These are phyloP conservation scores for Xylariaceae sp. DNA, from an alignment of 2,329 filamentous ascomycete species.

Conservation along the genomic window DNA sequence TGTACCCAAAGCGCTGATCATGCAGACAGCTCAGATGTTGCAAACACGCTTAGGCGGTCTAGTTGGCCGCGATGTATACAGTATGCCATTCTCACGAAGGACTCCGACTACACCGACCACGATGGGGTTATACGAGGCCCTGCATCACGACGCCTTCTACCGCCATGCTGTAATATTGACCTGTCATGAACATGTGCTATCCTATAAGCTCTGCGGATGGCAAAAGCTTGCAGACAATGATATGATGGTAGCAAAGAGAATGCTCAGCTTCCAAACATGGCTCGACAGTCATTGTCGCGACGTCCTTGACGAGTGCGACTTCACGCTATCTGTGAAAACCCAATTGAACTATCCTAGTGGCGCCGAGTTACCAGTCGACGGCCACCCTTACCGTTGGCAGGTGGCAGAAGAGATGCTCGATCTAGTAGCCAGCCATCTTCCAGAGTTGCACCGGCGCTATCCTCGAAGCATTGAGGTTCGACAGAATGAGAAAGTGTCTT, in stretches of 20 bases:
- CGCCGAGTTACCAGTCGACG: conserved; percentile 44
- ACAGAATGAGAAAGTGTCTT: conserved; percentile 21
- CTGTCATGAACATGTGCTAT: conserved; percentile 61
- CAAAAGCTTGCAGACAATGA: conserved; percentile 51
- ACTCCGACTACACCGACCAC: conserved; percentile 32
- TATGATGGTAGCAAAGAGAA: conserved; percentile 36
- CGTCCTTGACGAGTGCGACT: conserved; percentile 62
- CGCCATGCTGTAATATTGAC: conserved; percentile 53
- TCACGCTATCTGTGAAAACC: conserved; percentile 49
- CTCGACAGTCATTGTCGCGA: conserved; percentile 51
- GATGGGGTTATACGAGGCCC: conserved; percentile 35
- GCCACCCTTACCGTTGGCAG: conserved; percentile 50
- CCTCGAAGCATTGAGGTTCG: conserved; percentile 44
- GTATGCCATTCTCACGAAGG: conserved; percentile 56
- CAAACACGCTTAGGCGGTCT: conserved; percentile 53
- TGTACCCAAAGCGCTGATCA: conserved; percentile 53
- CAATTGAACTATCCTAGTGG: conserved; percentile 58
- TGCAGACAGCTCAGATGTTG: conserved; percentile 55
- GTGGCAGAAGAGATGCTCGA: conserved; percentile 39
- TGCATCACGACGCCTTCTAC: conserved; percentile 29
- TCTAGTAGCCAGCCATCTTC: conserved; percentile 37
- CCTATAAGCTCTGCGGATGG: conserved; percentile 59
- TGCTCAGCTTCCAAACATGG: conserved; percentile 51
- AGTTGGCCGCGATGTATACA: conserved; percentile 47
- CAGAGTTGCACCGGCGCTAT: conserved; percentile 34